phyloP scores from a whole-genome alignment of 257 asterid genomes.

The Asclepias syriaca region DNA sequence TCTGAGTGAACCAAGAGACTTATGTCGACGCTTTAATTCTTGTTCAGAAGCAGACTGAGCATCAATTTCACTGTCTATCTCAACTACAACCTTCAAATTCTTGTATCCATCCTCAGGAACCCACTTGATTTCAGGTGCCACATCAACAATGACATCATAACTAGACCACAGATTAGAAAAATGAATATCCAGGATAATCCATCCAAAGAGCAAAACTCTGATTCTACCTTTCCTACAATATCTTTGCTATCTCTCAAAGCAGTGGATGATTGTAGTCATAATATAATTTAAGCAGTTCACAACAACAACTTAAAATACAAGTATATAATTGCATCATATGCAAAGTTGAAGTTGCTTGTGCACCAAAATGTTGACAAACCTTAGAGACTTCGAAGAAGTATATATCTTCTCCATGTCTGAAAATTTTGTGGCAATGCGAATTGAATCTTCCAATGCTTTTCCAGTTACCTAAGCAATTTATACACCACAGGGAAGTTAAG shows the following conservation, averaged over 20 bases:
- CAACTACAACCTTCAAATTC: conserved; percentile 78
- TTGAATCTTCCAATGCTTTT: conserved; percentile 83
- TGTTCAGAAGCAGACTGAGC: conserved; percentile 74
- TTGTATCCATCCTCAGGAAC: conserved; percentile 83
- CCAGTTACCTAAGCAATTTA: conserved; percentile 55
- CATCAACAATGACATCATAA: conserved; percentile 82
- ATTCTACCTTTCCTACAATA: background rate
- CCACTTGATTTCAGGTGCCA: conserved; percentile 89
- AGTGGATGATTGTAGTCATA: background rate
- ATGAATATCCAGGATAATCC: conserved; percentile 14
- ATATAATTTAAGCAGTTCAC: background rate
- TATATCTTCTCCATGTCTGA: conserved; percentile 74
- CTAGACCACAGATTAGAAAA: conserved; percentile 33
- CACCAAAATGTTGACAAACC: conserved; percentile 40
- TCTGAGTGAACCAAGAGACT: conserved; percentile 70
- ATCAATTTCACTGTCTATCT: conserved; percentile 80
- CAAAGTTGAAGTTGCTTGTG: conserved; percentile 1
- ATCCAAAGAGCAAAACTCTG: background rate
- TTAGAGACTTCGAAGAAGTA: conserved; percentile 57
- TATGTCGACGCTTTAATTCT: conserved; percentile 70
- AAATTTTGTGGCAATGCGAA: conserved; percentile 71
- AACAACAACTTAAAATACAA: background rate
- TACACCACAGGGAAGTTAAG: conserved; percentile 7
- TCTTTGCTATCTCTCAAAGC: background rate
- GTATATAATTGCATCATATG: background rate